Base-by-base conservation (phyloP, 164 flowering plant genomes). In the Berberis vulgaris region DNA sequence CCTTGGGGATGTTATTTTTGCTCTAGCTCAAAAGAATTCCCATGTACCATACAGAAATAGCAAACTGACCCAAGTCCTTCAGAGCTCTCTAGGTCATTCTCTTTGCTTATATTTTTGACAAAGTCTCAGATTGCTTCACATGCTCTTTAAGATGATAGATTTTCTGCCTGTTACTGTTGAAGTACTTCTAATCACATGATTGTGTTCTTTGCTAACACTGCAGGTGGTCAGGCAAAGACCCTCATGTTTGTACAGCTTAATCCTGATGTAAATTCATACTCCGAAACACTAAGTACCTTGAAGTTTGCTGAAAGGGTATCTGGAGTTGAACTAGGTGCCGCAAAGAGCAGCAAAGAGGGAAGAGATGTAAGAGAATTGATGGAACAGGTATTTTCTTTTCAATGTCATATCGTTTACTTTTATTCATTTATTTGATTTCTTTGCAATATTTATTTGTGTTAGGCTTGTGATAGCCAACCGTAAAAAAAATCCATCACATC, bases 171-270 rank as follows among this genome's bases (percentile, higher is more conserved):
- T 58, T 3, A 10, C n/a, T 39, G 12, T 43, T 57, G 42, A 7
- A 40, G 7, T 53, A 8, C 13, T 41, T 39, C 1, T 49, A 13
- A 64, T 64, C 60, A 59, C 41, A 49, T 54, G 11, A 12, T 60
- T 59, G 42, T 1, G 40, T 3, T 3, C 39, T 65, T 52, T 64
- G 41, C 43, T 63, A 10, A 39, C 64, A 10, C 46, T 67, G 49
- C 80, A 94, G 99, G 99, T 63, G 99, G 99, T 64, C 89, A 86
- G 64, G 99, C 99, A 65, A 95, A 91, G 85, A 95, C 97, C 7
- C 84, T 95, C 26, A 91, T 95, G 99, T 88, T 95, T 75, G 97
- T 91, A 63, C 99, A 95, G 76, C 80, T 95, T 50, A 95, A 91
- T 73, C 97, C 99, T 41, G 99, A 95, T 57, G 57, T 60, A 2